Conservation (phyloP, 306 rosid species). For the Sicyos baderoa region DNA sequence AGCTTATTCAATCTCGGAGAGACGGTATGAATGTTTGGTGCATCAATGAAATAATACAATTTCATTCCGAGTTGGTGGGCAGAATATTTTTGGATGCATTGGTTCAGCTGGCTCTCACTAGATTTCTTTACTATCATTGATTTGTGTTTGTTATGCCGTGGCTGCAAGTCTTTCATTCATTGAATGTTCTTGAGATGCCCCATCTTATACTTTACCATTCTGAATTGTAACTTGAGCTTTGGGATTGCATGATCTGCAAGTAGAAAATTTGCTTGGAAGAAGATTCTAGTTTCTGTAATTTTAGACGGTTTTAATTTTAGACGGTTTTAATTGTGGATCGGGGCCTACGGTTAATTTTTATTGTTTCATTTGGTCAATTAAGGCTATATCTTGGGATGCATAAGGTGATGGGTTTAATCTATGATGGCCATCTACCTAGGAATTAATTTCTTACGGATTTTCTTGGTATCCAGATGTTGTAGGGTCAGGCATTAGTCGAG, state of each 20-base stretch:
- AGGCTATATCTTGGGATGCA: too few relatives aligned
- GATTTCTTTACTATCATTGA: neutral
- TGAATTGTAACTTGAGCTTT: neutral
- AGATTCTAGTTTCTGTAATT: neutral
- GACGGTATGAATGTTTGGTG: neutral
- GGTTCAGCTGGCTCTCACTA: neutral
- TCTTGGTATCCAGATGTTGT: too few relatives aligned
- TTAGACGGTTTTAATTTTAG: neutral
- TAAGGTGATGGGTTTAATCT: too few relatives aligned
- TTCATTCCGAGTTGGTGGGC: neutral
- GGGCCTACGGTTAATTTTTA: too few relatives aligned
- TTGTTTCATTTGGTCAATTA: neutral
- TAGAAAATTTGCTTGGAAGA: neutral
- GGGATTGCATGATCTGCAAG: neutral
- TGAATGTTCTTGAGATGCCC: constrained; percentile 10
- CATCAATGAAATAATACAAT: neutral
- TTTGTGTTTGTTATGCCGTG: constrained; percentile 7
- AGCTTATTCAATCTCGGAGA: neutral
- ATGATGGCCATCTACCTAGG: too few relatives aligned
- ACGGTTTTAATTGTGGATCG: neutral
- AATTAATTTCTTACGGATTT: too few relatives aligned
- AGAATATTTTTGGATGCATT: neutral
- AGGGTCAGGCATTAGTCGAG: too few relatives aligned
- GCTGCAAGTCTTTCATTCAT: constrained; percentile 4
- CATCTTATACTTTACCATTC: neutral